A percentile compares a stretch with the other conserved stretches of the same genome.
Conservation (phyloP, 176 grass and related monocot species). For the Hsuehochloa calcarea region DNA sequence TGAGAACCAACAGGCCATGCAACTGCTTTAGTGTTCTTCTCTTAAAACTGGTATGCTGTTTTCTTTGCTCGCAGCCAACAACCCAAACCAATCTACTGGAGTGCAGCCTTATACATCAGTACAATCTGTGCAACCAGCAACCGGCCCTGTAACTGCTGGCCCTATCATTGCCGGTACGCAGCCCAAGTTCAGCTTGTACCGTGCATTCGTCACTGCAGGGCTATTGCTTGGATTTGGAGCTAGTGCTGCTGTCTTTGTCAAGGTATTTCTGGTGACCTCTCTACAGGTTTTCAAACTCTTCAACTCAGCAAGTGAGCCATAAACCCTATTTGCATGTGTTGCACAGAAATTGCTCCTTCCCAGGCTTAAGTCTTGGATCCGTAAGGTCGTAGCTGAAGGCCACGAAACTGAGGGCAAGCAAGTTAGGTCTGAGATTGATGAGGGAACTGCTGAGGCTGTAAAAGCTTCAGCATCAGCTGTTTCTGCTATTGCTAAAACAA, state of each 20-base stretch:
- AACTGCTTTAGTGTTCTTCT: background rate
- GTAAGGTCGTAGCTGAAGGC: slow-evolving; percentile 60
- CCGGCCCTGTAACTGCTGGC: slow-evolving; percentile 24
- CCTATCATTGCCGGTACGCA: slow-evolving; percentile 17
- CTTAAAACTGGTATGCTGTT: background rate
- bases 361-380: slow-evolving; percentile 82
- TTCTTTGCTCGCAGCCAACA: slow-evolving; percentile 27
- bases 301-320: background rate
- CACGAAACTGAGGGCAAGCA: slow-evolving; percentile 38
- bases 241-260: slow-evolving; percentile 62
- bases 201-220: slow-evolving; percentile 61
- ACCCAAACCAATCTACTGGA: slow-evolving; percentile 9
- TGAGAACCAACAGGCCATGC: background rate
- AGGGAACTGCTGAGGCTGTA: slow-evolving; percentile 71
- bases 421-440: slow-evolving; percentile 37
- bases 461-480: slow-evolving; percentile 68
- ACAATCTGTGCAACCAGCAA: slow-evolving; percentile 26
- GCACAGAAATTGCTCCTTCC: slow-evolving; percentile 74
- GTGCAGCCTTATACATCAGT: slow-evolving; percentile 23
- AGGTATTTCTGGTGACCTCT: slow-evolving; percentile 47
- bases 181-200: slow-evolving; percentile 63
- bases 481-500: slow-evolving; percentile 63
- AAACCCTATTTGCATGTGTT: background rate
- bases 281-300: background rate
- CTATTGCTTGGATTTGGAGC: slow-evolving; percentile 72